Base-by-base conservation (phyloP, 75 land plant genomes). In the Selaginella tamariscina region DNA sequence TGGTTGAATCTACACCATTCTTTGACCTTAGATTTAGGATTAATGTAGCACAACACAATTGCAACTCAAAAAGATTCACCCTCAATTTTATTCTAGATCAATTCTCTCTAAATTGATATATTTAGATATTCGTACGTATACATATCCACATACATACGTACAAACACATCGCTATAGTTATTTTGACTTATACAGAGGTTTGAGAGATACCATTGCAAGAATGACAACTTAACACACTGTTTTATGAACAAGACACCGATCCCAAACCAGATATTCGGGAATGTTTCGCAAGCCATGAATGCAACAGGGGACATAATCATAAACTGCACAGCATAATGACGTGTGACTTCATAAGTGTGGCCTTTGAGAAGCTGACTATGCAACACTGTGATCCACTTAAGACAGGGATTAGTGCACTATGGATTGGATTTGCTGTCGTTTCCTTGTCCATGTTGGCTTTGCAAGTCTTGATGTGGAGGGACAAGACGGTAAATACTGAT, bases 231-330 rank as follows among this genome's bases (percentile, higher is more conserved):
- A 11, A 32, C 1, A 18, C 39, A 70, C 29, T 70, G 71, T 44
- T 70, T 70, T 32, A 44, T 56, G 32, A 1, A 29, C 27, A 70
- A 56, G 22, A 70, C 71, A 18, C 71, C 71, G 1, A 70, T 70
- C 1, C 71, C 71, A 1, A 30, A 59, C 1, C 9, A 55, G 15
- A 27, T 54, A n/a, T 70, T 54, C 39, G n/a, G 32, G 1, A 56
- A 56, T 18, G 30, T 70, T 30, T 20, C 56, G 24, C 2, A 27
- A 32, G 15, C 65, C 5, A 30, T 70, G 1, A 24, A 56, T 15
- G 65, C 65, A 0, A 20, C 65, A 9, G 27, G 24, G 8, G 71
- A 56, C 20, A 56, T 59, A 30, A 29, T 57, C 1, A 32, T 1
- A n/a, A 55, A 1, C 39, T 70, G 21, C 30, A 57, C 24, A 56